Base-by-base conservation (phyloP, 495 filamentous ascomycete species). In the Filosporella fistucella region DNA sequence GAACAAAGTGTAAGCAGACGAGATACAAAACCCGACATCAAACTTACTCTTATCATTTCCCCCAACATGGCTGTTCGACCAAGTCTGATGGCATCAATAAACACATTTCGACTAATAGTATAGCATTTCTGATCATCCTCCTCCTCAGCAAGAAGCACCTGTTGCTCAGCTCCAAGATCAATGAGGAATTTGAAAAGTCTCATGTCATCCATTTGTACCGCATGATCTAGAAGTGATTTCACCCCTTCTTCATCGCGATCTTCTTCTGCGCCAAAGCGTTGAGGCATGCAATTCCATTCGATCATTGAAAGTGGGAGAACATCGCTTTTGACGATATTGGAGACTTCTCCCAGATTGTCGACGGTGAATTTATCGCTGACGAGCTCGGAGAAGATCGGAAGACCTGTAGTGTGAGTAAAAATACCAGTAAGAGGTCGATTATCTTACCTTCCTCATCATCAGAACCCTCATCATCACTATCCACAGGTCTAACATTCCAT, bases 331-430 rank as follows among this genome's bases (percentile, higher is more conserved):
- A 86, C 80, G 36, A 82, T 62, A 33, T 71, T 79, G 2, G 73
- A 73, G 1, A 80, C 68, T 52, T 83, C 72, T 1, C 83, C 85
- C 28, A 89, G 64, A 52, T 86, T 78, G 3, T 89, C 84, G 45
- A 87, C 70, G 0, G 85, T 91, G 58, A 82, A 88, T 14, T 73
- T 63, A 12, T 76, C 74, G 45, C 81, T 72, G 22, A 86, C 58
- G n/a, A 60, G 16, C 41, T 60, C 57, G 3, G 40, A 47, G 32
- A 41, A 56, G 12, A 59, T 55, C 4, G 51, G 55, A n/a, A 58
- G 54, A 24, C 23, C 46, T 50, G 16, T 4, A 1, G n/a, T 35
- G 33, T 35, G 6, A 35, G 33, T 14, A 35, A 6, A 35, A 17
- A 14, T 4, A 35, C n/a, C 13, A 21, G 18, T 22, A 6, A 21